phyloP scores from a whole-genome alignment of 2,329 filamentous ascomycete species.

The Aspergillus transmontanensis region DNA sequence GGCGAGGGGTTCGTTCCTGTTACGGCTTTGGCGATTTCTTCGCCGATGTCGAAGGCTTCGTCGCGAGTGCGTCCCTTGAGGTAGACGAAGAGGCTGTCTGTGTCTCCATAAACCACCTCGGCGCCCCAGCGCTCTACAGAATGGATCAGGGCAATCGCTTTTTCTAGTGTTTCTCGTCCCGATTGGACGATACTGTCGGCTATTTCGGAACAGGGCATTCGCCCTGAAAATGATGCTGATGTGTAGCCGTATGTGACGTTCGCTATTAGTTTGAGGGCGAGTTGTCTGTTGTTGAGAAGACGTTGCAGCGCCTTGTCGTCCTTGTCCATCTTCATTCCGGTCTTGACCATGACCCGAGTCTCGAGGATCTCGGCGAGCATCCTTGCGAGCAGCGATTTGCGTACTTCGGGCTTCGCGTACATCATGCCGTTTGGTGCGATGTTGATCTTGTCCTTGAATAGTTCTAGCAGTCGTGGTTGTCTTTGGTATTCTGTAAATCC shows the following conservation, averaged over 20 bases:
- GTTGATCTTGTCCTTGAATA: conserved; percentile 84
- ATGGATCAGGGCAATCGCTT: conserved; percentile 89
- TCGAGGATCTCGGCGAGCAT: conserved; percentile 97
- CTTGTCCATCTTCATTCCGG: conserved; percentile 91
- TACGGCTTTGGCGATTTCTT: conserved; percentile 85
- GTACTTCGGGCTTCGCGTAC: conserved; percentile 81
- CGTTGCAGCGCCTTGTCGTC: conserved; percentile 83
- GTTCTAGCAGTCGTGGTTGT: conserved; percentile 70
- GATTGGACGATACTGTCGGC: conserved; percentile 98
- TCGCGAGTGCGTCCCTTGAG: conserved; percentile 83
- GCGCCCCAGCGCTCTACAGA: conserved; percentile 85
- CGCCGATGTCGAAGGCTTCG: conserved; percentile 88
- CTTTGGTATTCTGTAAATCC: conserved; percentile 87
- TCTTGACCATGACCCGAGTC: conserved; percentile 96
- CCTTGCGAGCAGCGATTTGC: conserved; percentile 88
- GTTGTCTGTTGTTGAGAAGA: conserved; percentile 87
- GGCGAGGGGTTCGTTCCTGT: conserved; percentile 89
- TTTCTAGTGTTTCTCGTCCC: conserved; percentile 89
- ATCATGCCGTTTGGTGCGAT: conserved; percentile 96
- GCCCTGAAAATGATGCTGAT: conserved; percentile 91
- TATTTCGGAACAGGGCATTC: conserved; percentile 97
- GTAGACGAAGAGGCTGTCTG: conserved; percentile 90
- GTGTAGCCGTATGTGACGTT: conserved; percentile 99
- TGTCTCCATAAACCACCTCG: conserved; percentile 97
- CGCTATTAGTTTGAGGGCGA: conserved; percentile 94